phyloP scores from a whole-genome alignment of 768 basidiomycete species.

The Tricholomella constricta region DNA sequence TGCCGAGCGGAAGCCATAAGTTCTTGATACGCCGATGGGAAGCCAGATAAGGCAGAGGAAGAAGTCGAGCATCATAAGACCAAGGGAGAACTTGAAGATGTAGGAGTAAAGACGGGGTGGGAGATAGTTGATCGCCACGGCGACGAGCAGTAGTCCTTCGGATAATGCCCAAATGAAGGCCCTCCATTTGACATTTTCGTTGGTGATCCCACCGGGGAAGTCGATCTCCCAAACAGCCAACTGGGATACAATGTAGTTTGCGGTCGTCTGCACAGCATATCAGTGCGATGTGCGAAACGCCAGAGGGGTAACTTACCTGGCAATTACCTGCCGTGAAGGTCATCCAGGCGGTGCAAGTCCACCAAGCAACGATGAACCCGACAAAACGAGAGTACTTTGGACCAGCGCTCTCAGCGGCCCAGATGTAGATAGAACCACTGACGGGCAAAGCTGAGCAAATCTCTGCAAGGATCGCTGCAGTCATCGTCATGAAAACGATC shows the following conservation, averaged over 20 bases:
- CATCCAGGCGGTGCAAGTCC: slow-evolving; percentile 96
- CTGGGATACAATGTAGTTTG: slow-evolving; percentile 89
- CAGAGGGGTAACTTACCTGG: slow-evolving; percentile 52
- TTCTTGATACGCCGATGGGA: slow-evolving; percentile 85
- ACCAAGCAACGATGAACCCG: slow-evolving; percentile 91
- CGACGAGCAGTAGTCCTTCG: slow-evolving; percentile 67
- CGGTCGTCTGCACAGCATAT: slow-evolving; percentile 59
- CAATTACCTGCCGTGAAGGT: slow-evolving; percentile 89
- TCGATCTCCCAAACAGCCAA: slow-evolving; percentile 76
- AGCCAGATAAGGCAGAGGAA: slow-evolving; percentile 89
- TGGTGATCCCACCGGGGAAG: slow-evolving; percentile 78
- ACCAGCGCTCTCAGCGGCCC: slow-evolving; percentile 93
- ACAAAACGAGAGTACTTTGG: slow-evolving; percentile 84
- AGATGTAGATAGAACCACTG: slow-evolving; percentile 92
- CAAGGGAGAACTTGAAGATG: slow-evolving; percentile 77
- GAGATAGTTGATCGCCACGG: slow-evolving; percentile 84
- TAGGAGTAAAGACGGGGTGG: slow-evolving; percentile 74
- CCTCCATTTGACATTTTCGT: slow-evolving; percentile 81
- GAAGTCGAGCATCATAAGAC: slow-evolving; percentile 83
- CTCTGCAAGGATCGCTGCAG: slow-evolving; percentile 84
- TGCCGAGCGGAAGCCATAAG: slow-evolving; percentile 86
- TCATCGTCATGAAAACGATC: slow-evolving; percentile 85
- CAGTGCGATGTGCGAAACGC: background rate
- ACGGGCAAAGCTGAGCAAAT: slow-evolving; percentile 87
- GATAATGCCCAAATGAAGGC: slow-evolving; percentile 84